Conservation (phyloP, 805 yeast species). For the Candida incommunis region DNA sequence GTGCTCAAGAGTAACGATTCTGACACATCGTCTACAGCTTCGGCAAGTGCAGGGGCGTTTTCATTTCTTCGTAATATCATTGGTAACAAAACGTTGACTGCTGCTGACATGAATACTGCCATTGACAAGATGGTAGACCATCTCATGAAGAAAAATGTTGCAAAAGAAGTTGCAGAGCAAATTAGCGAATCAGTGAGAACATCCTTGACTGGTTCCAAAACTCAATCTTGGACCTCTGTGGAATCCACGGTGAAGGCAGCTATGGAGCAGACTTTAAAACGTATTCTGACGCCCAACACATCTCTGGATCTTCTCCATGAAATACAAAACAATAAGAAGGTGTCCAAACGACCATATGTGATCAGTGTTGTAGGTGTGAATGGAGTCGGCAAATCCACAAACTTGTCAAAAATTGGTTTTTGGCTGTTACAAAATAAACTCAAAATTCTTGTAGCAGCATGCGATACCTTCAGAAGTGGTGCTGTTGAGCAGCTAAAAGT, state of each 20-base stretch:
- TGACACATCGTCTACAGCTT: conserved; percentile 6
- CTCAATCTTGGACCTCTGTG: conserved; percentile 60
- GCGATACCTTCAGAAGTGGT: conserved; percentile 96
- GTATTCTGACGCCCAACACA: conserved; percentile 79
- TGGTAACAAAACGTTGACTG: conserved; percentile 56
- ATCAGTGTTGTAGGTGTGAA: conserved; percentile 95
- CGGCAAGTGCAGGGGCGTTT: conserved; percentile 39
- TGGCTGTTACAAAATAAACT: conserved; percentile 88
- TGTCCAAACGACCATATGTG: conserved; percentile 55
- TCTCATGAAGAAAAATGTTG: conserved; percentile 73
- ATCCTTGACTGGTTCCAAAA: conserved; percentile 58
- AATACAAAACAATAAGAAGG: conserved; percentile 37
- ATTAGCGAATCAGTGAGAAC: conserved; percentile 57
- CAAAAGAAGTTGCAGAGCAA: conserved; percentile 72
- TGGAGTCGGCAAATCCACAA: conserved; percentile 96
- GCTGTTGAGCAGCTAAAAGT: conserved; percentile 96
- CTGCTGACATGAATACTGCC: conserved; percentile 51
- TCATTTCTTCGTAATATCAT: conserved; percentile 34
- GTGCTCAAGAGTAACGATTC: conserved; percentile 20
- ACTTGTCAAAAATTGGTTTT: conserved; percentile 83
- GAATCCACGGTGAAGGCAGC: conserved; percentile 51
- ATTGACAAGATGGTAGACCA: conserved; percentile 58
- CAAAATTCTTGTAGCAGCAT: conserved; percentile 81
- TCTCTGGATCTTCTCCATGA: conserved; percentile 78
- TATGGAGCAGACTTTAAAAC: conserved; percentile 44